Percentiles rank a stretch among this genome's conserved stretches.
Evolutionary conservation across 2,329 filamentous ascomycete genomes (phyloP).

Genomic region (Chaetomium sp.): DNA sequence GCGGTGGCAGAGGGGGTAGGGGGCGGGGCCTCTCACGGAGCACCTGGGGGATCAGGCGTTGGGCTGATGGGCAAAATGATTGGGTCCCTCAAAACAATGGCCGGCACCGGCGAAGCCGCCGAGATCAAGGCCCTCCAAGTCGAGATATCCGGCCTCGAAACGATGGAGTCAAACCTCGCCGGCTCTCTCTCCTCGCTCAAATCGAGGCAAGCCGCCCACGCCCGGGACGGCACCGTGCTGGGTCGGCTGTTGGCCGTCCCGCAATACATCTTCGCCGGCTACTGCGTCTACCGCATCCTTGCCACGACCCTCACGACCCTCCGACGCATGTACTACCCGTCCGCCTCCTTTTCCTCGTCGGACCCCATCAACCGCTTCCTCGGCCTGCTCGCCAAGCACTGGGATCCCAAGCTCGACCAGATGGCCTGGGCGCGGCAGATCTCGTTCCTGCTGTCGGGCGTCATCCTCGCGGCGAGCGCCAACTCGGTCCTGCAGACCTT

Average conservation of each 20-base stretch:
- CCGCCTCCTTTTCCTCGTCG: conserved; percentile 62
- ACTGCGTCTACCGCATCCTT: conserved; percentile 81
- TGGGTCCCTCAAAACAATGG: conserved; percentile 58
- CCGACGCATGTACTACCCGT: conserved; percentile 56
- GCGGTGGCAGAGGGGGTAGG: conserved; percentile 38
- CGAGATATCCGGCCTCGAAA: conserved; percentile 77
- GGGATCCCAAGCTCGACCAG: conserved; percentile 80
- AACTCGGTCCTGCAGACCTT: conserved; percentile 85
- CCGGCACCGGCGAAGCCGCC: conserved; percentile 61
- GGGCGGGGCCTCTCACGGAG: conserved; percentile 27
- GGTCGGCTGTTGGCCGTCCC: conserved; percentile 66
- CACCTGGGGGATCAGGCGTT: conserved; percentile 38
- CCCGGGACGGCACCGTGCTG: conserved; percentile 65
- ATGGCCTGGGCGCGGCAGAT: conserved; percentile 83
- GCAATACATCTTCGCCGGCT: conserved; percentile 72
- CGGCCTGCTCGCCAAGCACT: conserved; percentile 77
- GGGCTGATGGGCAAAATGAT: conserved; percentile 76
- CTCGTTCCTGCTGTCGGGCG: conserved; percentile 78
- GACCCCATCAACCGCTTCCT: conserved; percentile 86
- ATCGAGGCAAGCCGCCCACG: conserved; percentile 62
- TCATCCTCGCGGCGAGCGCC: conserved; percentile 80
- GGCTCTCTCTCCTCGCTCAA: conserved; percentile 66
- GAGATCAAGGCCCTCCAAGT: conserved; percentile 67
- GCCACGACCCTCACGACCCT: conserved; percentile 70
- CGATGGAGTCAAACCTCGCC: conserved; percentile 73